phyloP scores from a whole-genome alignment of 768 basidiomycete genomes.

The Antrodiella citrinella region DNA sequence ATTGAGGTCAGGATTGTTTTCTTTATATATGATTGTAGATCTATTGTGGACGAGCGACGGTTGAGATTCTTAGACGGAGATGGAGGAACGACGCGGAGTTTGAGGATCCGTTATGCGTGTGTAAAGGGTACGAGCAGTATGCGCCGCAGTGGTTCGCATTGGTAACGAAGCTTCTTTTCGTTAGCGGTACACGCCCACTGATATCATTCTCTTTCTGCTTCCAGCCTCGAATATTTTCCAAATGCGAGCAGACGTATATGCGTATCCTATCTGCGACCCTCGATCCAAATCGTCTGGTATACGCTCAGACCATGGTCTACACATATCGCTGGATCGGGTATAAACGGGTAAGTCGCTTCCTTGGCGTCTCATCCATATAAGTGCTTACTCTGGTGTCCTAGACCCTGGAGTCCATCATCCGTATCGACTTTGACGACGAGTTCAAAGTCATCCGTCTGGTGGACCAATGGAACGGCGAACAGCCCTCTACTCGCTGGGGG shows the following conservation, averaged over 20 bases:
- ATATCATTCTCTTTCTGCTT: neutral
- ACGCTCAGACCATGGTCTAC: slow-evolving; percentile 54
- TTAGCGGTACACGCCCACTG: too few species aligned
- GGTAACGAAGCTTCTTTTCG: slow-evolving; percentile 35
- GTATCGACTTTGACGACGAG: slow-evolving; percentile 57
- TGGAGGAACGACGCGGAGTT: slow-evolving; percentile 49
- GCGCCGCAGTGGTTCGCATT: slow-evolving; percentile 31
- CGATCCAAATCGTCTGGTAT: slow-evolving; percentile 52
- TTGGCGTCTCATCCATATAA: neutral
- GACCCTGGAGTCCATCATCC: slow-evolving; percentile 52
- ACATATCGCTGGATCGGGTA: slow-evolving; percentile 40
- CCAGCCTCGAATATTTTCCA: slow-evolving; percentile 48
- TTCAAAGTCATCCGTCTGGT: slow-evolving; percentile 50
- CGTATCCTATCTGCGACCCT: slow-evolving; percentile 54
- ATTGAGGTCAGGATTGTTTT: neutral
- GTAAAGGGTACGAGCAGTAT: slow-evolving; percentile 42
- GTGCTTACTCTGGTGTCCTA: slow-evolving; percentile 17
- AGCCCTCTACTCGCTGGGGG: slow-evolving; percentile 41
- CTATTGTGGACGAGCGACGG: slow-evolving; percentile 45
- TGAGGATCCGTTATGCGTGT: slow-evolving; percentile 48
- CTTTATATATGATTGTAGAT: slow-evolving; percentile 21
- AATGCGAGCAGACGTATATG: slow-evolving; percentile 39
- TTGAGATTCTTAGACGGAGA: slow-evolving; percentile 42
- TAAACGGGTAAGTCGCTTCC: slow-evolving; percentile 36
- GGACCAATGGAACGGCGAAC: slow-evolving; percentile 54